Evolutionary conservation across 1,284 basidiomycete genomes (phyloP).

Genomic region (Cystobasidium sp.): DNA sequence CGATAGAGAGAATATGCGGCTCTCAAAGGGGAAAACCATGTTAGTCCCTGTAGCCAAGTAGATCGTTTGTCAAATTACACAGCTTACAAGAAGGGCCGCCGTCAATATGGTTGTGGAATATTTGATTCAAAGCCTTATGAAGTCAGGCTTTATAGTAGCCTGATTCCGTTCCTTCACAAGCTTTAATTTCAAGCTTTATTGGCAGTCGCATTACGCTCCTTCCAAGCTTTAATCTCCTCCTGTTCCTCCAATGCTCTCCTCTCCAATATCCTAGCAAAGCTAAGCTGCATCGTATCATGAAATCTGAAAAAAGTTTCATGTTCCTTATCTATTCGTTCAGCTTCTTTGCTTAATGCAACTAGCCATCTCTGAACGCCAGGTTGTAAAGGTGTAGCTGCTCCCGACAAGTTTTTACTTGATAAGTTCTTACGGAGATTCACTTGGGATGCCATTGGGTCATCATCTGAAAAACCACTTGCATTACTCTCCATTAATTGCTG

Average conservation of each 20-base stretch:
- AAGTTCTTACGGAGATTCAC: constrained; percentile 30
- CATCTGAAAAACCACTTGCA: constrained; percentile 17
- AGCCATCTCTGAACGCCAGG: constrained; percentile 51
- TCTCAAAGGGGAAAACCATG: too few species aligned
- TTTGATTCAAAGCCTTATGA: too few species aligned
- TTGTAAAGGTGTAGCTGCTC: constrained; percentile 6
- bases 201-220: background rate
- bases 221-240: constrained; percentile 14
- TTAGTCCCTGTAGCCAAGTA: too few species aligned
- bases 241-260: constrained; percentile 29
- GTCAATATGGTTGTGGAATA: too few species aligned
- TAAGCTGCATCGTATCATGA: constrained; percentile 51
- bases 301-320: constrained; percentile 49
- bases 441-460: constrained; percentile 29
- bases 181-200: too few species aligned
- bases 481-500: background rate
- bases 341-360: constrained; percentile 49
- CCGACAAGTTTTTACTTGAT: constrained; percentile 24
- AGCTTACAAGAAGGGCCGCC: too few species aligned
- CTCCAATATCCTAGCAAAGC: constrained; percentile 48
- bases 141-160: too few species aligned
- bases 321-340: constrained; percentile 52
- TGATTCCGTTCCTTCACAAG: too few species aligned
- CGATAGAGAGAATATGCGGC: too few species aligned
- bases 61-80: too few species aligned